These are phyloP conservation scores for Alternaria sp. DNA, from an alignment of 2,329 filamentous ascomycete genomes.

Conservation along the genomic window DNA sequence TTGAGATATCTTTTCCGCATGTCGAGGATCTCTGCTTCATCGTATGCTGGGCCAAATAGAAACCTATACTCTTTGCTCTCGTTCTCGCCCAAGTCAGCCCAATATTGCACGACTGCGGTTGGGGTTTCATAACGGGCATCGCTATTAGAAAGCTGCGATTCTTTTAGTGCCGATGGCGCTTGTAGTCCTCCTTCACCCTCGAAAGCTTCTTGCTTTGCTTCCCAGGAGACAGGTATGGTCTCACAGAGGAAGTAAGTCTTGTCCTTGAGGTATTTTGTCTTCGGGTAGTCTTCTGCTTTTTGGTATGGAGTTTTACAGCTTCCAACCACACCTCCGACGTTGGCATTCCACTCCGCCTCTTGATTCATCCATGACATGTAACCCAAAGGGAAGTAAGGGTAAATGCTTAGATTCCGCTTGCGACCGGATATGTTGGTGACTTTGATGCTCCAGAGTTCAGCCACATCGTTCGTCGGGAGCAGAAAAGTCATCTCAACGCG, in stretches of 20 bases:
- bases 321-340: constrained; percentile 61
- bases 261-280: constrained; percentile 66
- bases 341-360: constrained; percentile 61
- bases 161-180: constrained; percentile 57
- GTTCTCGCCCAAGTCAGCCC: constrained; percentile 52
- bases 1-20: constrained; percentile 61
- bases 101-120: constrained; percentile 63
- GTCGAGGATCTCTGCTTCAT: constrained; percentile 59
- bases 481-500: constrained; percentile 62
- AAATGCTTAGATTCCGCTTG: constrained; percentile 60
- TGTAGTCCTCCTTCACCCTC: constrained; percentile 66
- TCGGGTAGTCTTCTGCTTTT: constrained; percentile 65
- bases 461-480: constrained; percentile 63
- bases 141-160: constrained; percentile 54
- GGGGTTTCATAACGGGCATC: constrained; percentile 66
- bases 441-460: constrained; percentile 64
- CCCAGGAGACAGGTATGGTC: constrained; percentile 61
- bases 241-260: constrained; percentile 67
- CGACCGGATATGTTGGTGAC: constrained; percentile 61
- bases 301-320: constrained; percentile 66
- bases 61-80: constrained; percentile 61
- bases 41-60: constrained; percentile 63
- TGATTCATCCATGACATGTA: constrained; percentile 71
- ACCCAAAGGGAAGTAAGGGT: constrained; percentile 67
- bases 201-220: constrained; percentile 62